Percentiles rank a stretch among this genome's conserved stretches.
Conservation (phyloP, 2,329 filamentous ascomycete species). For the Colletotrichum navitas region DNA sequence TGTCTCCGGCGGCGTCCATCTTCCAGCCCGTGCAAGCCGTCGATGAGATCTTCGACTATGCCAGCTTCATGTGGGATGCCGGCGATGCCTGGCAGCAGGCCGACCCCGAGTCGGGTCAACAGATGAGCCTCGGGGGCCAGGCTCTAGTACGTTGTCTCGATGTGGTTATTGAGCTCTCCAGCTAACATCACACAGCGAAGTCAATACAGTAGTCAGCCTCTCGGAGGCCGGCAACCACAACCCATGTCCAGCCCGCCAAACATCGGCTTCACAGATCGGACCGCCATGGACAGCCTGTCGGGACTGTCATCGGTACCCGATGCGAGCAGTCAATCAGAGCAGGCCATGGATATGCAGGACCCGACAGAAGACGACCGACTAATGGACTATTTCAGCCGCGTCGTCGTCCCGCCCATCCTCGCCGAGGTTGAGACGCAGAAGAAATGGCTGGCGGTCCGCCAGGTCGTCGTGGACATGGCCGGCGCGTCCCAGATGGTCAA, state of each 20-base stretch:
- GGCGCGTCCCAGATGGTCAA: constrained; percentile 60
- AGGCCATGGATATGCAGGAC: constrained; percentile 3
- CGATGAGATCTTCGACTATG: constrained; percentile 61
- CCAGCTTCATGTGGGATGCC: constrained; percentile 63
- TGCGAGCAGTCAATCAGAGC: constrained; percentile 23
- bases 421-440: constrained; percentile 65
- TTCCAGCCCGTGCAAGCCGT: constrained; percentile 51
- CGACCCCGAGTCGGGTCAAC: constrained; percentile 35
- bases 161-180: neutral
- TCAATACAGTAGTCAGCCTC: neutral
- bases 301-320: constrained; percentile 22
- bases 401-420: constrained; percentile 65
- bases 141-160: constrained; percentile 3
- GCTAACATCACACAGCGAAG: constrained; percentile 7
- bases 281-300: constrained; percentile 16
- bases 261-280: constrained; percentile 19
- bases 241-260: constrained; percentile 27
- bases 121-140: constrained; percentile 31
- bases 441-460: constrained; percentile 63
- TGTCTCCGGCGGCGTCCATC: constrained; percentile 44
- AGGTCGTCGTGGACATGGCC: constrained; percentile 61
- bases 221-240: constrained; percentile 7
- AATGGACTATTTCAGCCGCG: constrained; percentile 62
- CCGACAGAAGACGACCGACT: constrained; percentile 45
- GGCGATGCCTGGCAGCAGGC: constrained; percentile 52